These are phyloP conservation scores for Talaromyces albobiverticillius DNA, from an alignment of 2,329 filamentous ascomycete genomes.

Conservation along the genomic window DNA sequence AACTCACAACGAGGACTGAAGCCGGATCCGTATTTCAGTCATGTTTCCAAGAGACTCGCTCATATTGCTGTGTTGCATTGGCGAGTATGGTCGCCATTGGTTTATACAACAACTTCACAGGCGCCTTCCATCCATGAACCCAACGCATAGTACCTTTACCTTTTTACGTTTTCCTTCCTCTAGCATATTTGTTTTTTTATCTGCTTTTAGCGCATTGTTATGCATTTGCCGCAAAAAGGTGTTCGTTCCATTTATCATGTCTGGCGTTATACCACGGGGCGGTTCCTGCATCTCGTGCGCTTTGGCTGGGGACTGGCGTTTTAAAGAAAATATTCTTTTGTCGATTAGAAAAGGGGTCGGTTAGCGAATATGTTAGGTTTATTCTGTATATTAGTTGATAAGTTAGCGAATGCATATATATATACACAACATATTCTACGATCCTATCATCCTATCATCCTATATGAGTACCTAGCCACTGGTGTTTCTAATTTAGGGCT, in stretches of 20 bases:
- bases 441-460: no score
- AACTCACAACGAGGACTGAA: constrained; percentile 37
- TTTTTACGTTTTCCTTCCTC: no score
- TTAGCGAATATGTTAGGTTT: neutral
- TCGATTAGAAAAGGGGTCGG: neutral
- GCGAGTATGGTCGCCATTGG: constrained; percentile 78
- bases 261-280: no score
- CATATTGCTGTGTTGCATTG: constrained; percentile 86
- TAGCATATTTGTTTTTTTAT: neutral
- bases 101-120: constrained; percentile 54
- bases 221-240: no score
- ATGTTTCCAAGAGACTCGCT: constrained; percentile 69
- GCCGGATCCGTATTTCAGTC: constrained; percentile 2
- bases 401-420: no score
- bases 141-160: neutral
- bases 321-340: neutral
- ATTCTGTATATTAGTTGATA: no score
- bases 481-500: no score
- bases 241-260: no score
- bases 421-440: no score
- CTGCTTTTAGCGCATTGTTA: neutral
- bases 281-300: no score
- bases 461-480: no score
- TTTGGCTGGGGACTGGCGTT: constrained; percentile 5
- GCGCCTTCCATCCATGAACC: constrained; percentile 10